Conservation (phyloP, 2,329 filamentous ascomycete species). For the Chaetoscypha palmicola region DNA sequence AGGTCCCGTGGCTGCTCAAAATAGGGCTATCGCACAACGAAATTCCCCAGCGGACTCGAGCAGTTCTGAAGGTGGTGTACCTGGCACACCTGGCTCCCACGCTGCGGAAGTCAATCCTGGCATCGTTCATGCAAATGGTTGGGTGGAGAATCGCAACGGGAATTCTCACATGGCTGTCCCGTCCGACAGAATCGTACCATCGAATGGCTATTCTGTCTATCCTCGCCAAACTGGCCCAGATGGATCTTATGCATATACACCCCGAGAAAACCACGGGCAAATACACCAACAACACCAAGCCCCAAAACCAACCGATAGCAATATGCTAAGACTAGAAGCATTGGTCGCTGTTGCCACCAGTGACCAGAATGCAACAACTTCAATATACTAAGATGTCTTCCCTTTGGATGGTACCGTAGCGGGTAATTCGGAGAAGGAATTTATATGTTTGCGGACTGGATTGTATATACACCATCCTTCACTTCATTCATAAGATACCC, state of each 20-base stretch:
- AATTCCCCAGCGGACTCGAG: conserved; percentile 49
- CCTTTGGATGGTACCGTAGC: neutral
- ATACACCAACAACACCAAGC: conserved; percentile 31
- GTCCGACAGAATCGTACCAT: conserved; percentile 9
- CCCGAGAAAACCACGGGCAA: conserved; percentile 27
- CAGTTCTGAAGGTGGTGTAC: conserved; percentile 47
- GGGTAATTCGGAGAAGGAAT: neutral
- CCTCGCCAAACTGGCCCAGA: conserved; percentile 14
- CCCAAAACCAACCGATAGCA: conserved; percentile 32
- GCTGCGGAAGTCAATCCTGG: conserved; percentile 44
- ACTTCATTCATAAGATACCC: conserved; percentile 23
- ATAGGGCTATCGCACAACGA: conserved; percentile 33
- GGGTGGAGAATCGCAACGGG: conserved; percentile 37
- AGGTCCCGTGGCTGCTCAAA: conserved; percentile 36
- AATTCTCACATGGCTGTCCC: conserved; percentile 20
- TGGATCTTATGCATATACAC: conserved; percentile 22
- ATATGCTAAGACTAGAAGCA: conserved; percentile 52
- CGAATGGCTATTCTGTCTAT: conserved; percentile 28
- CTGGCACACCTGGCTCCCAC: conserved; percentile 42
- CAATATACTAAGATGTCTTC: conserved; percentile 20
- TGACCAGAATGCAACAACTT: conserved; percentile 38
- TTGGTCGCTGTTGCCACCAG: conserved; percentile 59
- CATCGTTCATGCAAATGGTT: conserved; percentile 44
- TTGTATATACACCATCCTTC: conserved; percentile 23
- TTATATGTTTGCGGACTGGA: conserved; percentile 15